A percentile compares a stretch with the other conserved stretches of the same genome.
phyloP scores from a whole-genome alignment of 108 stramenopile species.

The Parietichytrium sp. region DNA sequence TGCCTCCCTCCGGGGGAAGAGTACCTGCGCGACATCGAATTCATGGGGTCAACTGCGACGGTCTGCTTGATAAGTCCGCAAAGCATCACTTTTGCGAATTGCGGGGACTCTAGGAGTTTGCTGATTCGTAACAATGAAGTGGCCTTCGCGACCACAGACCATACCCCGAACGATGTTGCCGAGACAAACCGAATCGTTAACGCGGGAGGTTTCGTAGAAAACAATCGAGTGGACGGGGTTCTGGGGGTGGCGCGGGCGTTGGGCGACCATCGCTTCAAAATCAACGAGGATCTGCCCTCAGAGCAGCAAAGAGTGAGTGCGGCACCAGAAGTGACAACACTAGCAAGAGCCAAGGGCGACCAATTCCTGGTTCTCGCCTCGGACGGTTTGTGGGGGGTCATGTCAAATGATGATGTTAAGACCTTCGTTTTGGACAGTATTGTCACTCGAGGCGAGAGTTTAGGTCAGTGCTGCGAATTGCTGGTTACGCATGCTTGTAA shows the following conservation, averaged over 20 bases:
- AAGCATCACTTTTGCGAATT: neutral
- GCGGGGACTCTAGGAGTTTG: neutral
- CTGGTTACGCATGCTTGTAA: neutral
- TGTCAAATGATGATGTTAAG: neutral
- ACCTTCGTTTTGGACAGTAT: neutral
- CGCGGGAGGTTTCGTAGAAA: neutral
- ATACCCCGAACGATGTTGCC: neutral
- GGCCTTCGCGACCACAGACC: neutral
- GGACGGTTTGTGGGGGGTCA: neutral
- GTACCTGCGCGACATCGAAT: neutral
- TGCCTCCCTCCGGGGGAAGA: neutral
- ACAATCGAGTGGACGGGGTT: neutral
- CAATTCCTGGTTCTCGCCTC: neutral
- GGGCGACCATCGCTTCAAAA: slow-evolving; percentile 8
- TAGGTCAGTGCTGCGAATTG: neutral
- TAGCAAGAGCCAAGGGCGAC: neutral
- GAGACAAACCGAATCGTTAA: neutral
- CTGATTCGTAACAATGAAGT: neutral
- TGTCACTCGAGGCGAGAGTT: neutral
- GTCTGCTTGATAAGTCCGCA: neutral
- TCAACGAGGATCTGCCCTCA: neutral
- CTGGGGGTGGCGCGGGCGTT: neutral
- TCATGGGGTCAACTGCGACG: neutral
- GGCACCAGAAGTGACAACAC: neutral
- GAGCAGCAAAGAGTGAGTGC: slow-evolving; percentile 10